These are phyloP conservation scores for Warburgia ugandensis DNA, from an alignment of 164 flowering plant genomes.

Conservation along the genomic window DNA sequence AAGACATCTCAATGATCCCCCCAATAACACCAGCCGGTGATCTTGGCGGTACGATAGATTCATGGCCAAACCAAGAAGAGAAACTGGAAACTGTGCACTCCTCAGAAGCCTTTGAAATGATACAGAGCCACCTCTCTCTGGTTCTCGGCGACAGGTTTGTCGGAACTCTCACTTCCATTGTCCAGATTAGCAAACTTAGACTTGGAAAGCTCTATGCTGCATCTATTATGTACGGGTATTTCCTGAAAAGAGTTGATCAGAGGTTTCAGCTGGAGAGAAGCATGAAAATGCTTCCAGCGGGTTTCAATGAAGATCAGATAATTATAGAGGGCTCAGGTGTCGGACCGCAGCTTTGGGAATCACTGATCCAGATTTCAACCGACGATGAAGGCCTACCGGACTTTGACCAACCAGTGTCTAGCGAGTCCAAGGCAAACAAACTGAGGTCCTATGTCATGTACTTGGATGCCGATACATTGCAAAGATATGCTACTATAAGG, in stretches of 20 bases:
- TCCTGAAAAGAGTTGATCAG: constrained; percentile 79
- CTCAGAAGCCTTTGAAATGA: constrained; percentile 87
- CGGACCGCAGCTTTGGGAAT: constrained; percentile 52
- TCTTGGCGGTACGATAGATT: constrained; percentile 61
- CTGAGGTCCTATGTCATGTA: constrained; percentile 86
- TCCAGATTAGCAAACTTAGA: constrained; percentile 78
- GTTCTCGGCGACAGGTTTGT: constrained; percentile 70
- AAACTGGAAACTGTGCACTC: constrained; percentile 77
- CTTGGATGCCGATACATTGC: constrained; percentile 79
- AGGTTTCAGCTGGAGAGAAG: constrained; percentile 80
- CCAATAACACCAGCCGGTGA: constrained; percentile 46
- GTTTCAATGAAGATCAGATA: constrained; percentile 23
- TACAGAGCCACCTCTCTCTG: constrained; percentile 69
- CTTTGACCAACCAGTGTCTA: constrained; percentile 17
- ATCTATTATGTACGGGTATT: constrained; percentile 93
- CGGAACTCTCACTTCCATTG: constrained; percentile 50
- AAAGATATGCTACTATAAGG: constrained; percentile 80
- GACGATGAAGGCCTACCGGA: constrained; percentile 26
- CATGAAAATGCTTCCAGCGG: constrained; percentile 66
- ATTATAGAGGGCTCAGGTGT: constrained; percentile 32
- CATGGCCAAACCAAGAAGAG: constrained; percentile 84
- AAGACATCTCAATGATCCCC: constrained; percentile 66
- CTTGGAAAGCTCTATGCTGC: constrained; percentile 97
- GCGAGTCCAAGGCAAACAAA: constrained; percentile 35
- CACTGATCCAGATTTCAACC: constrained; percentile 39